Conservation (phyloP, 768 basidiomycete genomes). For the Cyclocybe cylindracea region DNA sequence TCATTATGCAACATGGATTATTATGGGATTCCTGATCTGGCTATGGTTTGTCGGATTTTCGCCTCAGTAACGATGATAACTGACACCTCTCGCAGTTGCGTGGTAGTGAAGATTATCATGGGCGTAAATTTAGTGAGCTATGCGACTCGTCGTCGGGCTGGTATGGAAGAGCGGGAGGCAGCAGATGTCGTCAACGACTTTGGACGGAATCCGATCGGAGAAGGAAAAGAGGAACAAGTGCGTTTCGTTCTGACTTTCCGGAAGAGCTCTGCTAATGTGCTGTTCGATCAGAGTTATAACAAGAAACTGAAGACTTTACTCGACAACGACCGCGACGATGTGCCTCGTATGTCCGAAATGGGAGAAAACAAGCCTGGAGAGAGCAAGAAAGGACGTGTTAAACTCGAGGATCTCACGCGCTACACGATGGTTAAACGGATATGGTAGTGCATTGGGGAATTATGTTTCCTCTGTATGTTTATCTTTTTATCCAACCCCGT, state of each 20-base stretch:
- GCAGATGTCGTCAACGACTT: slow-evolving; percentile 85
- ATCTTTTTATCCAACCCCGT: no score
- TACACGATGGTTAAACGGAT: slow-evolving; percentile 98
- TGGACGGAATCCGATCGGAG: slow-evolving; percentile 89
- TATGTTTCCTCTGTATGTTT: no score
- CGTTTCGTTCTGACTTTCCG: slow-evolving; percentile 18
- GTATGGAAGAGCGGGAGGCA: slow-evolving; percentile 74
- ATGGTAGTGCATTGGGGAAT: slow-evolving; percentile 41
- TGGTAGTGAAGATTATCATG: slow-evolving; percentile 90
- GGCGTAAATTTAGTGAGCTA: slow-evolving; percentile 87
- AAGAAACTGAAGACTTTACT: slow-evolving; percentile 74
- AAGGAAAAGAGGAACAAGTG: slow-evolving; percentile 84
- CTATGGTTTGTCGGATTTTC: slow-evolving; percentile 57
- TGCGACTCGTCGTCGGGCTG: slow-evolving; percentile 70
- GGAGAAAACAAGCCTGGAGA: slow-evolving; percentile 57
- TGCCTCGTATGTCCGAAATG: slow-evolving; percentile 65
- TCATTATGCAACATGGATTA: slow-evolving; percentile 63
- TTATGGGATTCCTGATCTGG: slow-evolving; percentile 75
- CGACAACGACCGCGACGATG: slow-evolving; percentile 70
- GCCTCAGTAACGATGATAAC: neutral
- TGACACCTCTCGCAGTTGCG: slow-evolving; percentile 48
- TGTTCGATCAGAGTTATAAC: slow-evolving; percentile 66
- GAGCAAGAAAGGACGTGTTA: slow-evolving; percentile 61
- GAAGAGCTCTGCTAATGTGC: neutral
- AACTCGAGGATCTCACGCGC: slow-evolving; percentile 86